phyloP scores from a whole-genome alignment of 129 eudicot species.

The Heracleum sosnowskyi region DNA sequence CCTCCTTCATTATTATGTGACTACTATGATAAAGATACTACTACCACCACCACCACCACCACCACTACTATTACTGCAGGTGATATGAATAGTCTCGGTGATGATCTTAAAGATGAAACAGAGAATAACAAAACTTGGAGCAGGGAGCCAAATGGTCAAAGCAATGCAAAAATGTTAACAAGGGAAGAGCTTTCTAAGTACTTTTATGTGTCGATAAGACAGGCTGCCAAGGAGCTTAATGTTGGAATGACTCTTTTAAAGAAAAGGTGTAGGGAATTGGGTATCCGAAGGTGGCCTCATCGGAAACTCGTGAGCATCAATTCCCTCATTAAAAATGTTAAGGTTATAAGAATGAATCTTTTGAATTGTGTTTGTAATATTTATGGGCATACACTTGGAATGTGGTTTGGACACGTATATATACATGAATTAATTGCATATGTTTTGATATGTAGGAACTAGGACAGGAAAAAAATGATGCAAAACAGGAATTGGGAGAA shows the following conservation, averaged over 20 bases:
- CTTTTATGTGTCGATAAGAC: constrained; percentile 76
- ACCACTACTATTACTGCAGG: too few relatives aligned
- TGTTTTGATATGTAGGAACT: constrained; percentile 37
- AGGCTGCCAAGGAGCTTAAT: constrained; percentile 77
- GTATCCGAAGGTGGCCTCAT: constrained; percentile 90
- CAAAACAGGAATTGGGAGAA: constrained; percentile 36
- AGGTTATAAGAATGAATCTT: constrained; percentile 25
- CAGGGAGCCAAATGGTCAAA: constrained; percentile 6
- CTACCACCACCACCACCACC: neutral
- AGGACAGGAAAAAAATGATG: constrained; percentile 36
- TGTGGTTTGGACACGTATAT: neutral
- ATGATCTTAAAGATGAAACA: neutral
- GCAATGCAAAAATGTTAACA: constrained; percentile 30
- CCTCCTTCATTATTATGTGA: neutral
- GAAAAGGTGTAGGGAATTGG: constrained; percentile 80
- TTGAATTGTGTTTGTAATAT: neutral
- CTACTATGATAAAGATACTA: neutral
- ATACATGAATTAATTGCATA: neutral
- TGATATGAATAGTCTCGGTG: neutral
- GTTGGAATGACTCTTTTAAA: constrained; percentile 74
- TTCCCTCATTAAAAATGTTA: constrained; percentile 72
- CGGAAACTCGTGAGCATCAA: constrained; percentile 79
- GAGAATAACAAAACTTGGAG: neutral
- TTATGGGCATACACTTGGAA: too few relatives aligned
- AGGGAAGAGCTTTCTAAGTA: constrained; percentile 50